Base-by-base conservation (phyloP, 768 basidiomycete species). In the Sistotremastrum niveocremeum region DNA sequence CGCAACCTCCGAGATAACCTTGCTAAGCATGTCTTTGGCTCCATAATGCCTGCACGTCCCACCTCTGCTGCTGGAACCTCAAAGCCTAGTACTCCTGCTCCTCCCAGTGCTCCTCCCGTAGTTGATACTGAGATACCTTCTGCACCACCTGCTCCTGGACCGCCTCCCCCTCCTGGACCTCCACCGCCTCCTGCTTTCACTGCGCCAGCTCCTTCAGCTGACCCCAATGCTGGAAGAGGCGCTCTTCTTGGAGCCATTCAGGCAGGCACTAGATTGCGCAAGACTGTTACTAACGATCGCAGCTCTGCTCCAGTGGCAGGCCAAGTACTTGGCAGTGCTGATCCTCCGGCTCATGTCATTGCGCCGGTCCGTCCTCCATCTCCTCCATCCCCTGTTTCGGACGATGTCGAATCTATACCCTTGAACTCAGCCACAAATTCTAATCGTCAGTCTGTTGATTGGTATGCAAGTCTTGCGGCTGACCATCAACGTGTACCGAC, bases 381-480 rank as follows among this genome's bases (percentile, higher is more conserved):
- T 20, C 71, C 75, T 3, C 65, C 66, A 8, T 45, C 56, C 29
- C 63, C 62, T 31, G 52, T 62, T 28, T 49, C 55, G 6, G 35
- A 50, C 55, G 47, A 49, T 59, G 4, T 61, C 8, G 54, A 31
- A 37, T 49, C 35, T 20, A 49, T 53, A 28, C 37, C 41, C 2
- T 56, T 57, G 45, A 52, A 37, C 11, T 34, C 47, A 44, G 46
- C 38, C 42, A 46, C 36, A 36, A 60, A 54, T 34, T 46, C 52
- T 46, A 74, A 82, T 54, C 69, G 79, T 49, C 83, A 90, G 60
- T 83, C 81, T 5, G 82, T 94, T 3, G 91, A 89, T 55, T 98
- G 93, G 93, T 90, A 87, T 58, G 74, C 79, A 43, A 83, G 81
- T 33, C 70, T 94, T 8, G 90, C 93, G 8, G 84, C 82, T 36